Evolutionary conservation across 805 yeast genomes (phyloP), one percentile per base, ranked within the genome.

Genomic region (Pichia insulana): DNA sequence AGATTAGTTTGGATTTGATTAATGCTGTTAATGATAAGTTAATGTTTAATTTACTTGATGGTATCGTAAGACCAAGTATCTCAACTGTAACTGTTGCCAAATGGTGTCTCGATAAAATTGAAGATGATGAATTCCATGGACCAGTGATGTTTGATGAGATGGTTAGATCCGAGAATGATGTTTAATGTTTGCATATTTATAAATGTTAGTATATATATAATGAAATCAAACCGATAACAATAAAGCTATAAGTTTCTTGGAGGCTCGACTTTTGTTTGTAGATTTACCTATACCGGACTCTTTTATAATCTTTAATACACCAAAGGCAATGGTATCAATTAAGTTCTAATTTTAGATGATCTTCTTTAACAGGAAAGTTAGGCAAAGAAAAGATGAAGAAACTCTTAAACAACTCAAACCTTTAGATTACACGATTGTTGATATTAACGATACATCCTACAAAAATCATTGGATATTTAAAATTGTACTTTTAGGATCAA

Each of bases 11-110:
- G 22, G 64, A 69, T 36, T 25, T 69, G 3, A 62, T 73, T 34
- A 67, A 71, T 48, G 57, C 60, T 42, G 64, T 70, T 13, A 77
- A 80, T 47, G 56, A 64, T 17, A 44, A 53, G 5, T 34, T 75
- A n/a, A 38, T 77, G 11, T 50, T 61, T 53, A 73, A 50, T 55
- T 59, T 61, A 44, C 62, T 73, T 42, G 74, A 75, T 47, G 68
- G 69, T 2, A 40, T 77, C 37, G 61, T 79, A 0, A 69, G 85
- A 49, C 87, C 88, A 0, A 66, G 80, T 0, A 67, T 80, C 1
- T 72, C 86, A 0, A 80, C 88, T 0, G 84, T 80, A 49, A 64
- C 69, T 34, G 94, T 88, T 2, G 83, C 90, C 1, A 54, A 64
- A 30, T 74, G 74, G 36, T 66, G 78, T 1, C 64, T 79, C 12